A percentile compares a stretch with the other conserved stretches of the same genome.
Conservation (phyloP, 768 basidiomycete species). For the Cubamyces sp. region DNA sequence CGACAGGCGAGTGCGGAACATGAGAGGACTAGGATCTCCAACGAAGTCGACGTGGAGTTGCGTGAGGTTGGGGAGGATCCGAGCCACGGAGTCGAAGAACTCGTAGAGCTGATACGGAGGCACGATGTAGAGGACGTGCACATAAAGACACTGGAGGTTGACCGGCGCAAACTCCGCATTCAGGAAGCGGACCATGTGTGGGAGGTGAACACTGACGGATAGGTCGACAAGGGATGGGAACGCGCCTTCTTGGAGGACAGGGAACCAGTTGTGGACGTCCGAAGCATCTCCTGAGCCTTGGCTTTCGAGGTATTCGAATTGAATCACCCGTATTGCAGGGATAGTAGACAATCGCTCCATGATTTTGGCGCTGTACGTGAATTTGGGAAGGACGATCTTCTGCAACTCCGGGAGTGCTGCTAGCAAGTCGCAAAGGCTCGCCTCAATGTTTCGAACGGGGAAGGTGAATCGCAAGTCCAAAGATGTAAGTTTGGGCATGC, state of each 20-base stretch:
- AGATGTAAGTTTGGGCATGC: constrained; percentile 53
- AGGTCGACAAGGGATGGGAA: constrained; percentile 60
- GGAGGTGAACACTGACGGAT: constrained; percentile 49
- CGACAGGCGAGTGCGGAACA: constrained; percentile 7
- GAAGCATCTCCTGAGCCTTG: constrained; percentile 51
- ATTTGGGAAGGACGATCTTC: constrained; percentile 55
- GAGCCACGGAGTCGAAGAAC: constrained; percentile 48
- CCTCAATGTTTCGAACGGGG: constrained; percentile 47
- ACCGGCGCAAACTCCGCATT: constrained; percentile 47
- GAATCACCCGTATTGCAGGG: constrained; percentile 47
- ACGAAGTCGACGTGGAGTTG: constrained; percentile 42
- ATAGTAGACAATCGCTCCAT: constrained; percentile 51
- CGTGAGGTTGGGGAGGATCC: constrained; percentile 52
- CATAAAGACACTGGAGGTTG: constrained; percentile 53
- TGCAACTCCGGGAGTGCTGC: constrained; percentile 47
- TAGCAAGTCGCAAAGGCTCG: constrained; percentile 44
- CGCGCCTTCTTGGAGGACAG: constrained; percentile 48
- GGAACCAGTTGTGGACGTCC: constrained; percentile 51
- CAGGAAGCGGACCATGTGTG: constrained; percentile 51
- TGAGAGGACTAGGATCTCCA: constrained; percentile 13
- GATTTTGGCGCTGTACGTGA: constrained; percentile 49
- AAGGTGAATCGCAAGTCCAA: constrained; percentile 51
- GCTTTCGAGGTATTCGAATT: constrained; percentile 53
- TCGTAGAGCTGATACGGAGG: constrained; percentile 44
- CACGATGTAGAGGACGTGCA: constrained; percentile 54